Evolutionary conservation across 1,139 yeast species (phyloP), one percentile per base, ranked within the genome.

Genomic region (Yamadazyma membranifaciens): DNA sequence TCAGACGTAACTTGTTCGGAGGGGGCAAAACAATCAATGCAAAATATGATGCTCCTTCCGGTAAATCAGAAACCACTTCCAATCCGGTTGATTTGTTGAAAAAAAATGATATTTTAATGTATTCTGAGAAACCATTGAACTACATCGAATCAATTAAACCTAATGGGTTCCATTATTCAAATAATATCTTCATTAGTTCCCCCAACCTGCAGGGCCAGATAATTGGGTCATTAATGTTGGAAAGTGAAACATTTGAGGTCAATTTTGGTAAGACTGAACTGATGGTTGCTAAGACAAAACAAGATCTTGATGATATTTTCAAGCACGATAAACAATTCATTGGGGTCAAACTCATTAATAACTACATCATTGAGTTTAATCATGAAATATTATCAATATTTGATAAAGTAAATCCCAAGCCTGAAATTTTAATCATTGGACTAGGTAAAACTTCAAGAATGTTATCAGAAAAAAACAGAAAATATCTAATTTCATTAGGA

Each of bases 391-490:
- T 83, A 15, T 69, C 73, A 9, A 57, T 83, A 2, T 72, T 86
- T 40, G 68, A 69, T 31, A 66, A 80, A 9, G 63, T 83, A 1
- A 81, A 82, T 56, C 95, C 95, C 1, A 82, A 82, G 51, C 95
- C 95, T 0, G 95, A 87, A 55, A 67, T 87, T 31, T 54, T 85
- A 38, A 82, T 85, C 6, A 65, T 86, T 14, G 95, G 95, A 0
- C 64, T 85, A 15, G 92, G 92, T 0, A 65, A 67, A 43, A 70
- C 74, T 48, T 74, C 87, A 2, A 67, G 95, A 39, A 71, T 84
- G 59, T 65, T 87, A 48, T 75, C 81, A 29, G 81, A 78, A 10
- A 51, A 60, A 11, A 82, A 83, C 39, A 65, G 77, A 38, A 61
- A 64, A 37, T 63, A 60, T 45, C 68, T 87, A 40, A 69, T 75